Conservation (phyloP, 1,284 basidiomycete genomes). For the Ustanciosporium gigantosporum region DNA sequence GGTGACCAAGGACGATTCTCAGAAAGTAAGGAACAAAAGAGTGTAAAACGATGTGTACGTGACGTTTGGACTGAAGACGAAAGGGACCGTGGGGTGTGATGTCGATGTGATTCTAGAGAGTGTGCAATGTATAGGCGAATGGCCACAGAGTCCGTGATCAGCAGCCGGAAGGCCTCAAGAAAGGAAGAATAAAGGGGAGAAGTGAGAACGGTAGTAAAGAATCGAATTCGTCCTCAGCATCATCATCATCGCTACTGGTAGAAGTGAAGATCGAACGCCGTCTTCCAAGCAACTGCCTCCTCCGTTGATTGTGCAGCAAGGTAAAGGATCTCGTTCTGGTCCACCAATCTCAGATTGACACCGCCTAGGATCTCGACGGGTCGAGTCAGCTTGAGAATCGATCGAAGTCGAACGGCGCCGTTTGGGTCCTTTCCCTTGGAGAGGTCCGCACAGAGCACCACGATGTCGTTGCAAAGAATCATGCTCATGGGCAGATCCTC, state of each 20-base stretch:
- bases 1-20: no score
- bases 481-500: conserved; percentile 46
- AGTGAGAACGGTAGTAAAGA: no score
- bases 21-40: no score
- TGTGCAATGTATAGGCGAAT: no score
- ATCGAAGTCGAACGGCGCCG: conserved; percentile 14
- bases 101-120: no score
- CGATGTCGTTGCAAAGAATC: conserved; percentile 86
- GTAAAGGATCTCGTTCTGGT: conserved; percentile 41
- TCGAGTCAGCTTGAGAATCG: conserved; percentile 19
- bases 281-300: conserved; percentile 42
- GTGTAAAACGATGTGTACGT: no score
- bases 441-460: conserved; percentile 81
- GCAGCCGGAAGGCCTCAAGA: no score
- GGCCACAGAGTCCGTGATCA: no score
- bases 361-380: conserved; percentile 36
- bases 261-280: conserved; percentile 45
- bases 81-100: no score
- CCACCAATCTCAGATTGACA: conserved; percentile 42
- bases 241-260: conserved; percentile 10
- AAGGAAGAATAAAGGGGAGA: no score
- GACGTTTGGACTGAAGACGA: no score
- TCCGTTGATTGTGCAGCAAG: conserved; percentile 26
- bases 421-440: conserved; percentile 8
- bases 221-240: no score